phyloP scores from a whole-genome alignment of 305 asterid genomes.

The Fraxinus xanthoxyloides region DNA sequence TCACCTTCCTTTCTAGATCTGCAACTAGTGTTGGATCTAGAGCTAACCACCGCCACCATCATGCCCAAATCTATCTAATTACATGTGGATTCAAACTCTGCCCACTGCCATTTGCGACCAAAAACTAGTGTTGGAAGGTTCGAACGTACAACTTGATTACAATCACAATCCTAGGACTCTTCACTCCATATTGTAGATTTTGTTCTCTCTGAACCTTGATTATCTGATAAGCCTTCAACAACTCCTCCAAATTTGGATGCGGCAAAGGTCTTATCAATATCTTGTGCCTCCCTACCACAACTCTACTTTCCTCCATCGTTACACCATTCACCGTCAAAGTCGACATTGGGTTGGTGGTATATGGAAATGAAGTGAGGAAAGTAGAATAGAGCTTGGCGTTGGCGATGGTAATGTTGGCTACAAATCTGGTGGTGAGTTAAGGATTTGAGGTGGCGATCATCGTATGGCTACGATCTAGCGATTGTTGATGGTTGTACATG shows the following conservation, averaged over 20 bases:
- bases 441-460: neutral
- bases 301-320: conserved; percentile 42
- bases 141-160: conserved; percentile 82
- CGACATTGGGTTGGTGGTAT: neutral
- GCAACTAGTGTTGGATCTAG: neutral
- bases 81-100: neutral
- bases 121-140: conserved; percentile 54
- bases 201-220: conserved; percentile 82
- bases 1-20: neutral
- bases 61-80: neutral
- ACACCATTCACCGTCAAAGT: conserved; percentile 33
- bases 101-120: neutral
- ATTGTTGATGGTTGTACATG: neutral
- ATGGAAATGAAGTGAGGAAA: conserved; percentile 23
- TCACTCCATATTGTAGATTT: conserved; percentile 67
- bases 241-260: conserved; percentile 66
- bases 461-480: neutral
- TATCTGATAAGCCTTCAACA: conserved; percentile 76
- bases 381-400: conserved; percentile 30
- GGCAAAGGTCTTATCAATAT: conserved; percentile 36
- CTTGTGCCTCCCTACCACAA: conserved; percentile 91
- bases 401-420: neutral
- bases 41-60: no score
- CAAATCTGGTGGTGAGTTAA: neutral
- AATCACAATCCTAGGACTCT: conserved; percentile 65